Percentiles rank a stretch among this genome's conserved stretches.
Evolutionary conservation across 495 filamentous ascomycete genomes (phyloP).

Genomic region (Aspergillus nidulans): DNA sequence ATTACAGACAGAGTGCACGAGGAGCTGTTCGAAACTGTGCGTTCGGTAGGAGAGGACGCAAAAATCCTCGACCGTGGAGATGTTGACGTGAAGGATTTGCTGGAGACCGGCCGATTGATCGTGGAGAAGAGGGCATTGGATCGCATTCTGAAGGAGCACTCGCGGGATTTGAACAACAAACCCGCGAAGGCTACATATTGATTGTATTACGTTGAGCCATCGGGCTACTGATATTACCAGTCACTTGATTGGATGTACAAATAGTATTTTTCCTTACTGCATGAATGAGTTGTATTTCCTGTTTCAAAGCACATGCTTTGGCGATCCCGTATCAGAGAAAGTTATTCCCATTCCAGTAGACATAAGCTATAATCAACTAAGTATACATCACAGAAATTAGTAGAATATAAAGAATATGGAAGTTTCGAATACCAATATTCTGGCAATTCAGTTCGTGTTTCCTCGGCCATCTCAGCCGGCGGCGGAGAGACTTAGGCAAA

Average conservation of each 20-base stretch:
- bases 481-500: constrained; percentile 4
- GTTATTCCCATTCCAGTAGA: not conserved
- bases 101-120: constrained; percentile 78
- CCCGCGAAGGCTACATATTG: constrained; percentile 34
- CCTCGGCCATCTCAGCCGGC: not conserved
- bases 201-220: constrained; percentile 12
- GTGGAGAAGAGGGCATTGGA: constrained; percentile 81
- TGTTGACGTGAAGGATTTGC: constrained; percentile 89
- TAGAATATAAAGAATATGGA: not conserved
- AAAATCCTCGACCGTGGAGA: constrained; percentile 63
- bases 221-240: constrained; percentile 4
- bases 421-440: not conserved
- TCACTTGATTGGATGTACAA: constrained; percentile 10
- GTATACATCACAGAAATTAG: not conserved
- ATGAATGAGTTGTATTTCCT: constrained; percentile 7
- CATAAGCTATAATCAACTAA: not conserved
- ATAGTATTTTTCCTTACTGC: constrained; percentile 12
- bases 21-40: constrained; percentile 45
- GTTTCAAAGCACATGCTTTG: not conserved
- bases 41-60: constrained; percentile 58
- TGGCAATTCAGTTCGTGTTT: not conserved
- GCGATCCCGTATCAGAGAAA: not conserved
- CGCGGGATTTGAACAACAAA: constrained; percentile 58
- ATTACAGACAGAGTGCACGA: constrained; percentile 53
- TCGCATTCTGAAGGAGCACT: constrained; percentile 67